Evolutionary conservation across 345 rosid species (phyloP), one percentile per base, ranked within the genome.

Genomic region (Citrus trifoliata): DNA sequence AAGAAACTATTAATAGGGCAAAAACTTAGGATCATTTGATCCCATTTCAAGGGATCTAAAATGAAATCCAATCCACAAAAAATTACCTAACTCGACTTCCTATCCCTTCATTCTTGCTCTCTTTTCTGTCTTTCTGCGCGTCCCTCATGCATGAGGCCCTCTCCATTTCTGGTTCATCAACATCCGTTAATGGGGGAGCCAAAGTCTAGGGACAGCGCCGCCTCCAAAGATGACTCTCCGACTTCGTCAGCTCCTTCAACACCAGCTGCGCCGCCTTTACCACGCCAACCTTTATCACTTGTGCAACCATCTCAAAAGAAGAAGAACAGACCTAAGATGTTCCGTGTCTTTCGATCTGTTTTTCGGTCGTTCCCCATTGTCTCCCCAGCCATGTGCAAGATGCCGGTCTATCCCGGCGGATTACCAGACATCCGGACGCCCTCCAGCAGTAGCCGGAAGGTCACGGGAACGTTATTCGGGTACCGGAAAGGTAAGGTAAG

Each of bases 301-400:
- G 78, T 95, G 76, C 92, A 93, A 56, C 99, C 99, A 10, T 80
- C 97, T 68, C 80, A 77, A 40, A 81, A 73, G 37, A 82, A 77
- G 85, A 90, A 84, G 74, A 70, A 82, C 67, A 89, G 82, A 71
- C 48, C 88, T 27, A 92, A 87, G 70, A 87, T 88, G 22, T 42
- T 89, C 10, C 92, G 95, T 2, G 88, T 89, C 38, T 87, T 94
- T 27, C 98, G 90, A 70, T 94, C 98, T 0, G 97, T 90, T 60
- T 87, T 94, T 62, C 91, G 93, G 10, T 88, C 95, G 0, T 86
- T 92, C 58, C 97, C 98, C 4, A 92, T 94, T 67, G 87, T 94
- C 16, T 79, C 91, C 13, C 91, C 93, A 21, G 85, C 94, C 1
- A 80, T 77, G 30, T 95, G 98, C 88, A 89, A 87, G 82, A 79